phyloP scores from a whole-genome alignment of 2,329 filamentous ascomycete species.

The Seiridium cupressi region DNA sequence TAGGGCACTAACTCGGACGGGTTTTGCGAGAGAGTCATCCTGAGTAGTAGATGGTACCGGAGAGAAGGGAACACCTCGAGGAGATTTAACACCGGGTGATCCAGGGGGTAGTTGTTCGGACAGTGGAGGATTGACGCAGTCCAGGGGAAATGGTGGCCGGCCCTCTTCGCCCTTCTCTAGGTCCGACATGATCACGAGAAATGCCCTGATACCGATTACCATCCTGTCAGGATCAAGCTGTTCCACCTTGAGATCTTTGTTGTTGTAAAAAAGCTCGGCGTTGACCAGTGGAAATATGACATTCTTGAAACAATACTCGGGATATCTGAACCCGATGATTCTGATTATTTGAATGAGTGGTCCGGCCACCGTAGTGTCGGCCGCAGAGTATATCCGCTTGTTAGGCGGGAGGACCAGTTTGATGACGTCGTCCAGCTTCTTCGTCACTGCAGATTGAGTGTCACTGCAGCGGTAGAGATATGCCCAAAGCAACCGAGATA shows the following conservation, averaged over 20 bases:
- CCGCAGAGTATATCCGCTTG: conserved; percentile 77
- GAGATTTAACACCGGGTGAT: conserved; percentile 48
- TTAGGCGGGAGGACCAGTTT: conserved; percentile 78
- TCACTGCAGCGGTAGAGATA: conserved; percentile 87
- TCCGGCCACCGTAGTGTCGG: conserved; percentile 80
- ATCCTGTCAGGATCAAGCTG: conserved; percentile 94
- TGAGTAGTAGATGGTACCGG: conserved; percentile 30
- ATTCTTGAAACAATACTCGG: conserved; percentile 87
- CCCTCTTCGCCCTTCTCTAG: conserved; percentile 79
- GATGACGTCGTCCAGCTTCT: conserved; percentile 87
- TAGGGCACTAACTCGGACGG: conserved; percentile 61
- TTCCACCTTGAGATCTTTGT: conserved; percentile 80
- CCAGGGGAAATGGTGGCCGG: conserved; percentile 79
- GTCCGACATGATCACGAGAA: conserved; percentile 89
- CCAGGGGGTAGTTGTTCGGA: conserved; percentile 38
- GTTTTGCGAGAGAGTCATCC: conserved; percentile 66
- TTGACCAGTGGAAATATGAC: conserved; percentile 97
- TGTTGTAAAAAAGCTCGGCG: conserved; percentile 77
- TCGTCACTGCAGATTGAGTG: conserved; percentile 60
- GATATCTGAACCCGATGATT: conserved; percentile 90
- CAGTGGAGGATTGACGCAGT: conserved; percentile 42
- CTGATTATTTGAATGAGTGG: conserved; percentile 91
- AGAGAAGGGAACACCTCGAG: conserved; percentile 23
- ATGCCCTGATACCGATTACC: conserved; percentile 94
- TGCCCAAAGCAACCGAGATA: conserved; percentile 89